These are phyloP conservation scores for Celoporthe dispersa DNA, from an alignment of 2,329 filamentous ascomycete genomes.

Conservation along the genomic window DNA sequence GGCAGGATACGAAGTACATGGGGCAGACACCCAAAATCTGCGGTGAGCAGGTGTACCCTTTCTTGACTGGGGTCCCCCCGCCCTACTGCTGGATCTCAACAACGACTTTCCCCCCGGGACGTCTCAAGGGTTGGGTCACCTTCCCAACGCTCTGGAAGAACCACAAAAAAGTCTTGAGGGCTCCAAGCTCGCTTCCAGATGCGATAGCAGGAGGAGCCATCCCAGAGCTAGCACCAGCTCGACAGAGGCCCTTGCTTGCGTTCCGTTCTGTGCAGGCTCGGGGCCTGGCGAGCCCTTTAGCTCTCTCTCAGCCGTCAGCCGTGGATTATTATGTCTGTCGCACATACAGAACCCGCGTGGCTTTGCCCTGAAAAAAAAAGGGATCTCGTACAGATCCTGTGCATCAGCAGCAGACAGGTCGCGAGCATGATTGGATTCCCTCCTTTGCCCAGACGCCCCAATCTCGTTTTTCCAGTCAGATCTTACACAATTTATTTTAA, in stretches of 20 bases:
- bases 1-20: background rate
- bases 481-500: slow-evolving; percentile 24
- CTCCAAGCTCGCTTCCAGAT: background rate
- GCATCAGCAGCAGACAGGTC: background rate
- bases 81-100: slow-evolving; percentile 8
- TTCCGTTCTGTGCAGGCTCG: background rate
- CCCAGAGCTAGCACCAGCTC: too few relatives aligned
- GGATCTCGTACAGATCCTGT: background rate
- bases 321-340: background rate
- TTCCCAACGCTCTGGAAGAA: slow-evolving; percentile 16
- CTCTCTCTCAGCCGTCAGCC: background rate
- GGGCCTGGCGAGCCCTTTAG: background rate
- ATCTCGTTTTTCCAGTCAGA: slow-evolving; percentile 11
- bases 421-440: background rate
- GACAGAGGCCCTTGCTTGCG: too few relatives aligned
- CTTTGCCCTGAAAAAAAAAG: background rate
- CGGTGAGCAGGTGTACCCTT: background rate
- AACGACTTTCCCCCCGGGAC: slow-evolving; percentile 9
- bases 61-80: background rate
- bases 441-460: background rate
- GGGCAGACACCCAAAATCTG: background rate
- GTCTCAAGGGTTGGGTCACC: slow-evolving; percentile 12
- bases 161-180: background rate
- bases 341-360: too few relatives aligned
- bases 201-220: too few relatives aligned